A percentile compares a stretch with the other conserved stretches of the same genome.
These are phyloP conservation scores for Blastobotrys serpentis DNA, from an alignment of 1,139 yeast species.

Conservation along the genomic window DNA sequence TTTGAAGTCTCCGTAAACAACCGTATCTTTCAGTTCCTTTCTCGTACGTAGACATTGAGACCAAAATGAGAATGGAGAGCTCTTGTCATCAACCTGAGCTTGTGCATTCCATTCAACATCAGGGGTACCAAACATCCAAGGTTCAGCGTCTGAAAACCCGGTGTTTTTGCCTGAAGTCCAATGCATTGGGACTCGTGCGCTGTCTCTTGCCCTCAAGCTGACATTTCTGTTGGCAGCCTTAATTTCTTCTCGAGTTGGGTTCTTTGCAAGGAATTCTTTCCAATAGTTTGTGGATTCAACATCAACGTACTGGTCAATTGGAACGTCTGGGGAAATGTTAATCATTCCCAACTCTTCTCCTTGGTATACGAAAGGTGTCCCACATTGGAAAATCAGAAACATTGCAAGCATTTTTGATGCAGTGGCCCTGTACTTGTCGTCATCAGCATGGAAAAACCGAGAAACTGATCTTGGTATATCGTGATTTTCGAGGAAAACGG, in stretches of 20 bases:
- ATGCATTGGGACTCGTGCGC: constrained; percentile 60
- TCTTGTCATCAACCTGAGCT: constrained; percentile 47
- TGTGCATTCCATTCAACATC: constrained; percentile 47
- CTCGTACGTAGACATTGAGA: constrained; percentile 46
- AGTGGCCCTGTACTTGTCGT: constrained; percentile 39
- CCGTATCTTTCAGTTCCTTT: constrained; percentile 46
- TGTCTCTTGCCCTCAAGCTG: constrained; percentile 43
- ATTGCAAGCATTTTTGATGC: constrained; percentile 52
- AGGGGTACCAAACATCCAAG: constrained; percentile 43
- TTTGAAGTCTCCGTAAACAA: constrained; percentile 51
- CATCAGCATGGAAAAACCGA: constrained; percentile 49
- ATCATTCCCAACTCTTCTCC: constrained; percentile 64
- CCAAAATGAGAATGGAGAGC: constrained; percentile 51
- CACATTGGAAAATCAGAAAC: constrained; percentile 50
- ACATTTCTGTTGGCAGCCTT: constrained; percentile 30
- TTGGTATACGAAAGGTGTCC: constrained; percentile 53
- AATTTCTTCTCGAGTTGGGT: constrained; percentile 37
- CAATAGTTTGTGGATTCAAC: constrained; percentile 43
- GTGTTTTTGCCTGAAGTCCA: constrained; percentile 48
- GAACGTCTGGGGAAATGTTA: constrained; percentile 50
- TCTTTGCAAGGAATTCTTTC: constrained; percentile 37
- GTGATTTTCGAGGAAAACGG: constrained; percentile 57
- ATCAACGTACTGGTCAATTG: constrained; percentile 50
- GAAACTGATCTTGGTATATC: constrained; percentile 57
- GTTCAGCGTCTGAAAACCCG: constrained; percentile 49